These are phyloP conservation scores for Setaria italica DNA, from an alignment of 202 grass and related monocot genomes.

Conservation along the genomic window DNA sequence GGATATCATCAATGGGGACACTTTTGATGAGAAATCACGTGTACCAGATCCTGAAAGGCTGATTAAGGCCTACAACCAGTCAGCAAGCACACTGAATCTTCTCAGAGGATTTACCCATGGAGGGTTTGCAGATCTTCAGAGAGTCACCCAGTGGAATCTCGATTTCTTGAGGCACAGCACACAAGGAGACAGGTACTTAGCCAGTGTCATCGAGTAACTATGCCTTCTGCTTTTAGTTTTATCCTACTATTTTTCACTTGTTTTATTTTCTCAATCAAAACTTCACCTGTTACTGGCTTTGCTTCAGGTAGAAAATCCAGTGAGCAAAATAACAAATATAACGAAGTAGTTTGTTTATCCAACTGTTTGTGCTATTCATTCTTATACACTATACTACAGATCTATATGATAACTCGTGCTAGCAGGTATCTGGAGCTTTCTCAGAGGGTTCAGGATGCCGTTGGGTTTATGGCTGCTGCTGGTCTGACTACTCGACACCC, in stretches of 20 bases:
- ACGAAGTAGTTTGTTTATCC: not conserved
- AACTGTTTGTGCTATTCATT: not conserved
- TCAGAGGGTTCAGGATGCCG: constrained; percentile 73
- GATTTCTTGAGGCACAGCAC: constrained; percentile 62
- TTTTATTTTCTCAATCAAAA: constrained; percentile 6
- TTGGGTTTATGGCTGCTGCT: constrained; percentile 71
- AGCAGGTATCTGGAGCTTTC: constrained; percentile 69
- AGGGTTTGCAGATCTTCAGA: constrained; percentile 73
- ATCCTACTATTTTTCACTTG: constrained; percentile 16
- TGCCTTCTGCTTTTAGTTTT: constrained; percentile 16
- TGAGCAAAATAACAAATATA: not conserved
- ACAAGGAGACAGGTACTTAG: constrained; percentile 70
- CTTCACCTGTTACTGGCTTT: not conserved
- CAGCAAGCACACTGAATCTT: constrained; percentile 77
- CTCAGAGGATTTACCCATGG: constrained; percentile 76
- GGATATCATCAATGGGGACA: constrained; percentile 71
- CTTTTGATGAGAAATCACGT: constrained; percentile 73
- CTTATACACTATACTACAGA: not conserved
- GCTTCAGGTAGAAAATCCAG: not conserved
- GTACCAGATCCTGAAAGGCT: constrained; percentile 70
- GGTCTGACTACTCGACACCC: constrained; percentile 68
- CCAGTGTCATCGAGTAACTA: not conserved
- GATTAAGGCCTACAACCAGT: constrained; percentile 69
- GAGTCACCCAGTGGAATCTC: constrained; percentile 76
- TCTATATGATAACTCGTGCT: not conserved